Evolutionary conservation across 1,284 basidiomycete species (phyloP).

Genomic region (Volvariella surrecta): DNA sequence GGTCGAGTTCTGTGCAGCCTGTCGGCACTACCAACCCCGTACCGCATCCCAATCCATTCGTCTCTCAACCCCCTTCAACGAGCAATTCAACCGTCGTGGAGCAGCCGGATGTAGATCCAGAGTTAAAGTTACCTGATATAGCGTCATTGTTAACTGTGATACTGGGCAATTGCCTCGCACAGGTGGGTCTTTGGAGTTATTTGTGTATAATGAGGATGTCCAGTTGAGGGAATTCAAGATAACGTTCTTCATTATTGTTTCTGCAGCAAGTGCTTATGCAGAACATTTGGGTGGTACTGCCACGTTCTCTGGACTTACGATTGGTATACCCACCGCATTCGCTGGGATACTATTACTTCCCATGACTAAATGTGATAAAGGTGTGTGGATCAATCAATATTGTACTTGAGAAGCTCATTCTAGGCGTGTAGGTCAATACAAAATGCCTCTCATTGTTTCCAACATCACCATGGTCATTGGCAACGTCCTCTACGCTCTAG

Average conservation of each 20-base stretch:
- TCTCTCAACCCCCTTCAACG: too few species aligned
- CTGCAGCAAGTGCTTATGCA: conserved; percentile 56
- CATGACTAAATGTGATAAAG: conserved; percentile 45
- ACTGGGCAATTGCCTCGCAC: conserved; percentile 34
- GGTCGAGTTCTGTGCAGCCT: too few species aligned
- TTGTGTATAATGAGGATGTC: not conserved
- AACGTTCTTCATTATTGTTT: conserved; percentile 62
- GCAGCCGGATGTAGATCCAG: conserved; percentile 19
- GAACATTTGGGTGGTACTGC: conserved; percentile 53
- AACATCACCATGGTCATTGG: conserved; percentile 28
- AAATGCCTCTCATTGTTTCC: conserved; percentile 34
- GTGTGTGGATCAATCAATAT: conserved; percentile 20
- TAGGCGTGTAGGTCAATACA: conserved; percentile 38
- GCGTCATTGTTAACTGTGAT: conserved; percentile 38
- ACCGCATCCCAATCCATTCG: too few species aligned
- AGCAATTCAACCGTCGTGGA: too few species aligned
- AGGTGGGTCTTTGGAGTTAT: conserved; percentile 24
- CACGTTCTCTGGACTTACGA: conserved; percentile 60
- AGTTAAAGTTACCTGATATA: conserved; percentile 38
- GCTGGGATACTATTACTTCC: conserved; percentile 54
- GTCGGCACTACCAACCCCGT: too few species aligned
- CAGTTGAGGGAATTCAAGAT: conserved; percentile 30
- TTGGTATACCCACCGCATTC: conserved; percentile 57
- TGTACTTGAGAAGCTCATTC: not conserved
- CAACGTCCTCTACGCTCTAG: conserved; percentile 32